Percentiles rank a stretch among this genome's conserved stretches.
Conservation (phyloP, 2,329 filamentous ascomycete genomes). For the Fusarium irregulare region DNA sequence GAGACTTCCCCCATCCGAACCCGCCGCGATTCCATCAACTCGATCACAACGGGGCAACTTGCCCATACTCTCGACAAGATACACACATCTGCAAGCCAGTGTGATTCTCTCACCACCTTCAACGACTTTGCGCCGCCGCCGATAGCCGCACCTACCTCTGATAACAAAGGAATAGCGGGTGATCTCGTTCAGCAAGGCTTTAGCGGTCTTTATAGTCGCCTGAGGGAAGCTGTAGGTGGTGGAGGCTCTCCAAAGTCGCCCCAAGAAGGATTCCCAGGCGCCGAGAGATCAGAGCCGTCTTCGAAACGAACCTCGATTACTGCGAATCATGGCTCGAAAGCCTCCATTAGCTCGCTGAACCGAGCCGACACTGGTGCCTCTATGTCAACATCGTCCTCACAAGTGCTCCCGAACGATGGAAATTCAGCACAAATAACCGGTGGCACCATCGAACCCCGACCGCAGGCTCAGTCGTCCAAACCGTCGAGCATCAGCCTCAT, state of each 20-base stretch:
- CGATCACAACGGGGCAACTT: conserved; percentile 73
- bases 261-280: conserved; percentile 48
- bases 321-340: conserved; percentile 56
- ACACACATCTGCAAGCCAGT: conserved; percentile 87
- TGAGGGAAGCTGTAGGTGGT: conserved; percentile 84
- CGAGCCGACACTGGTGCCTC: conserved; percentile 55
- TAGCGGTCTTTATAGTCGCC: conserved; percentile 87
- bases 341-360: conserved; percentile 54
- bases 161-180: conserved; percentile 76
- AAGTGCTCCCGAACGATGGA: conserved; percentile 48
- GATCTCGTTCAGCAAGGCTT: conserved; percentile 87
- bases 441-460: conserved; percentile 53
- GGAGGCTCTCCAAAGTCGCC: conserved; percentile 60
- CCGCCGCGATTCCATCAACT: conserved; percentile 55
- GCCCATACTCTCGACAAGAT: conserved; percentile 86
- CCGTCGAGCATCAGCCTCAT: conserved; percentile 61
- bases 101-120: conserved; percentile 88
- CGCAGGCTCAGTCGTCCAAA: conserved; percentile 59
- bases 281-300: conserved; percentile 47
- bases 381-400: conserved; percentile 48
- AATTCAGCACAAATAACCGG: conserved; percentile 52
- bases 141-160: conserved; percentile 65
- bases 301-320: conserved; percentile 58
- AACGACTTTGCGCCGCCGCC: conserved; percentile 88
- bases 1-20: conserved; percentile 50